Evolutionary conservation across 768 basidiomycete species (phyloP), one percentile per base, ranked within the genome.

Genomic region (Heimioporus sp.): DNA sequence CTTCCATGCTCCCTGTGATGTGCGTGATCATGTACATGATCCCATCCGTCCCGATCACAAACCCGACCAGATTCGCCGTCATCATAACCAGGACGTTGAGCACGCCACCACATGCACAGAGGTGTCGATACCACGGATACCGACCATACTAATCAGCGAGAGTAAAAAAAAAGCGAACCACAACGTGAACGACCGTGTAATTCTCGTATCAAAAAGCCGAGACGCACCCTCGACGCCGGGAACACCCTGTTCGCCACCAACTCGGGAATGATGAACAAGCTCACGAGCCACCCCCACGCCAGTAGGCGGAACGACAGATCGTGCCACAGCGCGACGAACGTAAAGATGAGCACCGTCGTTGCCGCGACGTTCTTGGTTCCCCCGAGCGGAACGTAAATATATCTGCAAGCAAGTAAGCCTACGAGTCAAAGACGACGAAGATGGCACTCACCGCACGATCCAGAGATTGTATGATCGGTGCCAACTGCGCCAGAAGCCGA

Each of bases 311-410:
- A 86, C 0, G 90, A 89, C 2, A 98, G 76, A 64, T 98, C 97
- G 60, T 99, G 97, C 96, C 96, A 99, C 17, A 99, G 72, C 0
- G 97, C 96, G 20, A 98, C 95, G 62, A 99, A 98, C 1, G 96
- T 89, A 76, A 98, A 98, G 17, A 96, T 82, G 37, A 96, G 71
- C 10, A 86, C 55, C 0, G 83, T 90, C 38, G 95, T 86, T 20
- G 87, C 44, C 7, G 85, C 60, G 3, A 74, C 65, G 43, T 78
- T 77, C 39, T 73, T 69, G 6, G 79, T 66, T 2, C 95, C 97
- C 15, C 94, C 96, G 15, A 98, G 74, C 0, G 97, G 96, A 15
- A 98, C 74, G 69, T 98, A 98, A 51, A 98, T 90, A 65, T 98
- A 98, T 49, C 94, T 97, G 42, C 42, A 30, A 16, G 45, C 51